Evolutionary conservation across 768 basidiomycete species (phyloP), one percentile per base, ranked within the genome.

Genomic region (Holtermannia corniformis): DNA sequence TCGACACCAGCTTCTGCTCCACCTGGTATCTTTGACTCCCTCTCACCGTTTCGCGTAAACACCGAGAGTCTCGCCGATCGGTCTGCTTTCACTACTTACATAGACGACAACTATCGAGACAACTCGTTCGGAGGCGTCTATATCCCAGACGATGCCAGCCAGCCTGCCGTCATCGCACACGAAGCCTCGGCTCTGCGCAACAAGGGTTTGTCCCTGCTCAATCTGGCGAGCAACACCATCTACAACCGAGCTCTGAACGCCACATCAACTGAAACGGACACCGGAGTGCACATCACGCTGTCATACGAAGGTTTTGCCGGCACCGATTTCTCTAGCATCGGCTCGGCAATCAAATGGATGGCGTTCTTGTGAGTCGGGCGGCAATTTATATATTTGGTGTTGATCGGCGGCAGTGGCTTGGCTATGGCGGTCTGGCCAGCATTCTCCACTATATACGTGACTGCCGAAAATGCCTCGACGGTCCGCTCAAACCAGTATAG

Each of bases 401-500:
- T 40, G 16, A 13, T 3, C 13, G 21, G 5, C 26, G 14, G 19
- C 56, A 61, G 49, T 48, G 49, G 43, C 25, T 43, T 48, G 54
- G 50, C 23, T 28, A 20, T 85, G 83, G 76, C 83, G 11, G 81
- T 85, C 1, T 87, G 79, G 63, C 84, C 86, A n/a, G 86, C 86
- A 2, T 88, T 88, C 73, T 86, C 81, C 59, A 78, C 84, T 10
- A 68, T 88, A 13, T 88, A 88, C 67, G 84, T 86, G 3, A 81
- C 84, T 0, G 77, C 77, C 55, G 86, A 88, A 63, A 79, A 84
- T 10, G 77, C 80, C 1, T 80, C 82, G 0, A 71, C 74, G 43
- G 83, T 87, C 0, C 84, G 87, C 65, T 83, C 85, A 2, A 88
- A 87, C 83, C 86, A 87, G 62, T 74, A 28, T 86, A 87, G 65